Conservation (phyloP, 2,329 filamentous ascomycete genomes). For the Shiraia bambusicola region DNA sequence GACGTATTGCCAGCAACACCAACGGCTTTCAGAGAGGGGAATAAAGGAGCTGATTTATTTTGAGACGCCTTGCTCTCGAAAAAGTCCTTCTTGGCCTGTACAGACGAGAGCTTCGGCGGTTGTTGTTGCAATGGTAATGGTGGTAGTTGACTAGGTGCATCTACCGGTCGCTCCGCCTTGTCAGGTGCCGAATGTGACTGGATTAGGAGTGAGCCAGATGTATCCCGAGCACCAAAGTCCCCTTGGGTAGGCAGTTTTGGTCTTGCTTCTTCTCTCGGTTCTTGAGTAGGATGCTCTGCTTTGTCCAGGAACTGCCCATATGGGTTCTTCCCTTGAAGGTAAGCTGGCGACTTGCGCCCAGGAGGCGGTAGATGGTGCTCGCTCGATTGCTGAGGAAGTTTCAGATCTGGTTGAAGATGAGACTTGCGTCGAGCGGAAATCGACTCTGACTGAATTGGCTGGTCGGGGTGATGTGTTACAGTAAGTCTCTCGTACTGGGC, state of each 20-base stretch:
- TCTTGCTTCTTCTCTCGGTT: slow-evolving; percentile 4
- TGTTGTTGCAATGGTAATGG: slow-evolving; percentile 8
- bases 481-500: slow-evolving; percentile 11
- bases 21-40: slow-evolving; percentile 12
- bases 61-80: slow-evolving; percentile 32
- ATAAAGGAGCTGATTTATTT: slow-evolving; percentile 8
- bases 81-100: slow-evolving; percentile 29
- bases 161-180: slow-evolving; percentile 10
- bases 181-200: slow-evolving; percentile 14
- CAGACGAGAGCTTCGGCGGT: slow-evolving; percentile 20
- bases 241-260: slow-evolving; percentile 20
- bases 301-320: slow-evolving; percentile 34
- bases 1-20: slow-evolving; percentile 6
- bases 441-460: slow-evolving; percentile 7
- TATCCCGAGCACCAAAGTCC: too few species aligned
- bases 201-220: too few species aligned
- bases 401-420: slow-evolving; percentile 9
- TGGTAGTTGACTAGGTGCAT: slow-evolving; percentile 6
- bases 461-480: slow-evolving; percentile 1
- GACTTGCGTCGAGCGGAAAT: slow-evolving; percentile 10
- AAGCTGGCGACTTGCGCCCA: slow-evolving; percentile 26
- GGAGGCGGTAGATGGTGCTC: slow-evolving; percentile 7
- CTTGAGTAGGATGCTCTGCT: slow-evolving; percentile 24
- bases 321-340: slow-evolving; percentile 36
- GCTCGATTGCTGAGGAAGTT: slow-evolving; percentile 4